Evolutionary conservation across 2,329 filamentous ascomycete genomes (phyloP).

Genomic region (Colletotrichum zoysiae): DNA sequence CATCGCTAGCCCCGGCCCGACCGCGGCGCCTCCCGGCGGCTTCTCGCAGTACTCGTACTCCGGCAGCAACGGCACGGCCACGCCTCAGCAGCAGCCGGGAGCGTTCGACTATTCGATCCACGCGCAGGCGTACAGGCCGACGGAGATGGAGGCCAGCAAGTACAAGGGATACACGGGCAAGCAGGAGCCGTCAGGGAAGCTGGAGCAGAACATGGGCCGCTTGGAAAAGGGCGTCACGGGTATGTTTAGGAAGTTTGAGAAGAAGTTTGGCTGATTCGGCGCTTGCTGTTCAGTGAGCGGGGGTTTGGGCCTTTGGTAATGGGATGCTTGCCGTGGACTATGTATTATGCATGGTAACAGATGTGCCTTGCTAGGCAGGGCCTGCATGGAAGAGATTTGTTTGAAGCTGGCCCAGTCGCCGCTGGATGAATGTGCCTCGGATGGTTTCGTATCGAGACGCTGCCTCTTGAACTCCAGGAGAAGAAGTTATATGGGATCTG

Average conservation of each 20-base stretch:
- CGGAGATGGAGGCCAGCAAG: slow-evolving; percentile 68
- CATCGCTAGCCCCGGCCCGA: slow-evolving; percentile 50
- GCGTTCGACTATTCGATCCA: slow-evolving; percentile 70
- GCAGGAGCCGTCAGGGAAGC: slow-evolving; percentile 61
- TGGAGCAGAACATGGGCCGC: slow-evolving; percentile 75
- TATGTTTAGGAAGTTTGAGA: slow-evolving; percentile 83
- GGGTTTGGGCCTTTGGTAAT: neutral
- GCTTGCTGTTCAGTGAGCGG: neutral
- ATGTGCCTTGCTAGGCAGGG: neutral
- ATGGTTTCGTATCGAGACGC: neutral
- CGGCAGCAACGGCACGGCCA: slow-evolving; percentile 43
- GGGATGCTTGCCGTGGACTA: neutral
- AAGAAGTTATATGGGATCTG: neutral
- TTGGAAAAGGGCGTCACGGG: slow-evolving; percentile 78
- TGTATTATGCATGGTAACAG: neutral
- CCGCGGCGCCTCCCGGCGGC: slow-evolving; percentile 56
- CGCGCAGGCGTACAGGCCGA: slow-evolving; percentile 77
- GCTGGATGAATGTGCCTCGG: neutral
- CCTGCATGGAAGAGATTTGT: neutral
- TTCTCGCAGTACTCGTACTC: slow-evolving; percentile 67
- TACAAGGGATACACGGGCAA: slow-evolving; percentile 59
- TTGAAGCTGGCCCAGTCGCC: neutral
- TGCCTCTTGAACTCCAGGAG: neutral
- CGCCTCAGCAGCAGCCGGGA: slow-evolving; percentile 43
- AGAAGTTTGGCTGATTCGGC: slow-evolving; percentile 70